A percentile compares a stretch with the other conserved stretches of the same genome.
Evolutionary conservation across 768 basidiomycete species (phyloP).

Genomic region (Collybia sp.): DNA sequence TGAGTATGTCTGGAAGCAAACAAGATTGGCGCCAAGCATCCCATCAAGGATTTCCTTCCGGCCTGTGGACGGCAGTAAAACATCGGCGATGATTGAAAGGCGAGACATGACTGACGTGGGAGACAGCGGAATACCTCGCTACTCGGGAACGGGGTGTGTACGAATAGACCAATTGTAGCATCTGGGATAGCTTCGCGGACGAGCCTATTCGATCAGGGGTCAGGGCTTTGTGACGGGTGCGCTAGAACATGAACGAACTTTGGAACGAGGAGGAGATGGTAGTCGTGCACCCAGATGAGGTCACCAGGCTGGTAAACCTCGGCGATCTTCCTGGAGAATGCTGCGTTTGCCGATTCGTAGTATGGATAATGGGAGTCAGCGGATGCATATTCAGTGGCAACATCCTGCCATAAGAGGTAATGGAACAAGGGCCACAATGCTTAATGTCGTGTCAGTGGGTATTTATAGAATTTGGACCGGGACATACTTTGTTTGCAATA

Average conservation of each 20-base stretch:
- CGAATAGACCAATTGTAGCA: conserved; percentile 83
- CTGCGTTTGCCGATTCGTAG: conserved; percentile 79
- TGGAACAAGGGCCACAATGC: conserved; percentile 98
- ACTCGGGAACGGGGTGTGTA: conserved; percentile 97
- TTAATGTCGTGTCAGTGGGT: conserved; percentile 20
- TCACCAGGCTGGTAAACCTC: conserved; percentile 85
- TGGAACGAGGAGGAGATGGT: conserved; percentile 91
- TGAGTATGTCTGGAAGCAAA: conserved; percentile 97
- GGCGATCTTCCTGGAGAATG: conserved; percentile 71
- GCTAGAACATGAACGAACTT: conserved; percentile 23
- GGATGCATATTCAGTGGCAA: conserved; percentile 82
- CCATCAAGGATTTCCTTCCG: conserved; percentile 94
- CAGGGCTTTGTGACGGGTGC: conserved; percentile 1
- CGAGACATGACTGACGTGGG: conserved; percentile 54
- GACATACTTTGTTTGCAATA: conserved; percentile 95
- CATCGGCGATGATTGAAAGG: background rate
- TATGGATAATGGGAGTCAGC: conserved; percentile 81
- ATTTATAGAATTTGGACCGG: conserved; percentile 1
- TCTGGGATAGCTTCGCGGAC: conserved; percentile 67
- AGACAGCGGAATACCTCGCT: conserved; percentile 94
- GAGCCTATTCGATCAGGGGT: conserved; percentile 33
- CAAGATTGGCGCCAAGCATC: conserved; percentile 94
- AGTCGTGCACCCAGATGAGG: conserved; percentile 92
- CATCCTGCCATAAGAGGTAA: conserved; percentile 97
- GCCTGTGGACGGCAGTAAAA: conserved; percentile 28